phyloP scores from a whole-genome alignment of 768 basidiomycete species.

The Boletus reticulatus region DNA sequence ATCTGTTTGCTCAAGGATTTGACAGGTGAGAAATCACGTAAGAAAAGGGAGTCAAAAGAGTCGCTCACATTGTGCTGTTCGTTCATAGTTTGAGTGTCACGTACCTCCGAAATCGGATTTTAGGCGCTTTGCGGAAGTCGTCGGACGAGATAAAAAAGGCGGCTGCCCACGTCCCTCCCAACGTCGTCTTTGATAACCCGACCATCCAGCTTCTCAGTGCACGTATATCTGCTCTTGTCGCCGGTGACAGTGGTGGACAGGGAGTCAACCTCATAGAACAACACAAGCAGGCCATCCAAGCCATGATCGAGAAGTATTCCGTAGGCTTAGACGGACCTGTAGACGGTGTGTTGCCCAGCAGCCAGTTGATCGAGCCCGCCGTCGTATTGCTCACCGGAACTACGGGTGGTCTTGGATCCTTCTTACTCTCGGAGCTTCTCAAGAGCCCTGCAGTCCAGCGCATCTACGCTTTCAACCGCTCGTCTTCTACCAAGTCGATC shows the following conservation, averaged over 20 bases:
- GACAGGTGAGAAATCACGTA: slow-evolving; percentile 30
- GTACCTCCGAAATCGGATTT: slow-evolving; percentile 24
- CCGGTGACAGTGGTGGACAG: background rate
- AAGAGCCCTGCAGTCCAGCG: slow-evolving; percentile 18
- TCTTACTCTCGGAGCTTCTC: slow-evolving; percentile 33
- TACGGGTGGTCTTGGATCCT: slow-evolving; percentile 41
- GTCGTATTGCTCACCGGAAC: slow-evolving; percentile 40
- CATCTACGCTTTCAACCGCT: slow-evolving; percentile 36
- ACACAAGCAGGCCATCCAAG: slow-evolving; percentile 28
- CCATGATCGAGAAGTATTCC: slow-evolving; percentile 42
- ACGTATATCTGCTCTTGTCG: slow-evolving; percentile 13
- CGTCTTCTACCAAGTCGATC: slow-evolving; percentile 14
- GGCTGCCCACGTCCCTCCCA: slow-evolving; percentile 23
- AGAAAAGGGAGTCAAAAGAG: background rate
- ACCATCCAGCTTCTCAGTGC: slow-evolving; percentile 37
- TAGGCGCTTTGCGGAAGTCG: slow-evolving; percentile 30
- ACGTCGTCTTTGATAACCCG: slow-evolving; percentile 39
- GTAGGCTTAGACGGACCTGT: slow-evolving; percentile 11
- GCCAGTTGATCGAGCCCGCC: slow-evolving; percentile 2
- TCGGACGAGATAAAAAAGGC: slow-evolving; percentile 28
- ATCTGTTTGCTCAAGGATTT: slow-evolving; percentile 36
- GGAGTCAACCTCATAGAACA: background rate
- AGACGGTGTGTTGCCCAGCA: slow-evolving; percentile 9
- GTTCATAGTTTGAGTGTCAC: slow-evolving; percentile 29
- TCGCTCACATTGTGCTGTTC: background rate